Conservation (phyloP, 768 basidiomycete species). For the Nevesoporus exiguus region DNA sequence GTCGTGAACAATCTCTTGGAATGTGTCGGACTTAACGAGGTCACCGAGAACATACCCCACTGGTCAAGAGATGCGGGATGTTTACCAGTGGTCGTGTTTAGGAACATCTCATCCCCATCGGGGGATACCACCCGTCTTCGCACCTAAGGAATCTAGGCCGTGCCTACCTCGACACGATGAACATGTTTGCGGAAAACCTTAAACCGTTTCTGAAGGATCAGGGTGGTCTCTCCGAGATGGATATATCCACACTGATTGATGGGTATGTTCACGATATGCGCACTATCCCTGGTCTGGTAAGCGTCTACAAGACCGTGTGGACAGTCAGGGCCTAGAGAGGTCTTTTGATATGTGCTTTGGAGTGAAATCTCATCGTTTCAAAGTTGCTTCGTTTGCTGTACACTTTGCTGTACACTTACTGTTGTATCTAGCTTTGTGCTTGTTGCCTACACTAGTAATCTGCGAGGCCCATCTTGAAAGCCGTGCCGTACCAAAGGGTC, state of each 20-base stretch:
- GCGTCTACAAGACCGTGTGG: slow-evolving; percentile 49
- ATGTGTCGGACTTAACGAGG: slow-evolving; percentile 36
- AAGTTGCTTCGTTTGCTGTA: not conserved
- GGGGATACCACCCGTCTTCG: slow-evolving; percentile 45
- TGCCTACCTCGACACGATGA: slow-evolving; percentile 37
- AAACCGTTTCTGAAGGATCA: slow-evolving; percentile 43
- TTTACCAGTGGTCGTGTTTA: slow-evolving; percentile 42
- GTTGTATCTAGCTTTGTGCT: not conserved
- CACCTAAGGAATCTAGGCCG: slow-evolving; percentile 39
- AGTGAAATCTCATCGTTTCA: not conserved
- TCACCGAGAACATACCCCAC: slow-evolving; percentile 36
- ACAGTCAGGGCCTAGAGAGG: slow-evolving; percentile 32
- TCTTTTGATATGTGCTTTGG: not conserved
- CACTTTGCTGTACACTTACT: no score
- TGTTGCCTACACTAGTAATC: no score
- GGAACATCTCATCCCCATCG: slow-evolving; percentile 49
- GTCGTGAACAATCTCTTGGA: slow-evolving; percentile 42
- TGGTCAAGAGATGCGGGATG: slow-evolving; percentile 35
- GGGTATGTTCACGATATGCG: slow-evolving; percentile 48
- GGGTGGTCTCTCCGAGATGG: slow-evolving; percentile 34
- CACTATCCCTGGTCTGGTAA: slow-evolving; percentile 44
- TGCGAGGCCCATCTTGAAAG: no score
- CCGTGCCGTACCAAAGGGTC: no score
- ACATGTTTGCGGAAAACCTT: slow-evolving; percentile 46
- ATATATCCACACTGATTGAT: slow-evolving; percentile 38